Percentiles rank a stretch among this genome's conserved stretches.
Conservation (phyloP, 2,329 filamentous ascomycete genomes). For the Pseudocercospora pini-densiflorae region DNA sequence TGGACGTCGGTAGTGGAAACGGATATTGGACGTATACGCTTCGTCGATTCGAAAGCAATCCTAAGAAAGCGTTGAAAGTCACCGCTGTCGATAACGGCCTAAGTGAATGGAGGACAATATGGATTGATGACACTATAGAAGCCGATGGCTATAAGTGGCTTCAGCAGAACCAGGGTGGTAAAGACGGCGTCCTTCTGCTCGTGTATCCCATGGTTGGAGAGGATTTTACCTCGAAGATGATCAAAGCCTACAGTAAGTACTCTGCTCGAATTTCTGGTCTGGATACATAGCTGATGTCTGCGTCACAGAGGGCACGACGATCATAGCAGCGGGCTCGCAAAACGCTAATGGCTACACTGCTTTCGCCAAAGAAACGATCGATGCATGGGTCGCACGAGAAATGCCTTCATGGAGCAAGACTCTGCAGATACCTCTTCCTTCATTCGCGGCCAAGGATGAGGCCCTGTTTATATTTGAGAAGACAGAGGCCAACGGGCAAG, state of each 20-base stretch:
- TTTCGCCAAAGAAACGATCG: conserved; percentile 66
- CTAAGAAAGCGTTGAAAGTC: conserved; percentile 47
- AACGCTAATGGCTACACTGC: conserved; percentile 76
- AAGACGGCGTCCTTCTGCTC: conserved; percentile 65
- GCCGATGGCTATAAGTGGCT: conserved; percentile 66
- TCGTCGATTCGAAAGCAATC: conserved; percentile 57
- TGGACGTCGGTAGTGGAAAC: conserved; percentile 73
- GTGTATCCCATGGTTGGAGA: conserved; percentile 74
- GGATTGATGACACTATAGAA: conserved; percentile 69
- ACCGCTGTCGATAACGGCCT: conserved; percentile 69
- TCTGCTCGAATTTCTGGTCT: conserved; percentile 18
- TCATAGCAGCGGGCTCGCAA: conserved; percentile 76
- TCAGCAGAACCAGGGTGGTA: conserved; percentile 53
- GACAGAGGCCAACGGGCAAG: background rate
- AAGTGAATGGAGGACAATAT: conserved; percentile 69
- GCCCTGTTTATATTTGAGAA: conserved; percentile 68
- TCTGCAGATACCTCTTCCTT: conserved; percentile 70
- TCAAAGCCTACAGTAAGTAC: conserved; percentile 59
- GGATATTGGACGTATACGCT: conserved; percentile 79
- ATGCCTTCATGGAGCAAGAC: conserved; percentile 62
- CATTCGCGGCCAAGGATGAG: conserved; percentile 78
- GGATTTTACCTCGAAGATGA: conserved; percentile 66
- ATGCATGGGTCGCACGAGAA: conserved; percentile 67
- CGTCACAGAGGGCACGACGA: conserved; percentile 56
- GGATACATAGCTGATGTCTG: background rate